phyloP scores from a whole-genome alignment of 2,329 filamentous ascomycete species.

The Pseudogymnoascus pannorum region DNA sequence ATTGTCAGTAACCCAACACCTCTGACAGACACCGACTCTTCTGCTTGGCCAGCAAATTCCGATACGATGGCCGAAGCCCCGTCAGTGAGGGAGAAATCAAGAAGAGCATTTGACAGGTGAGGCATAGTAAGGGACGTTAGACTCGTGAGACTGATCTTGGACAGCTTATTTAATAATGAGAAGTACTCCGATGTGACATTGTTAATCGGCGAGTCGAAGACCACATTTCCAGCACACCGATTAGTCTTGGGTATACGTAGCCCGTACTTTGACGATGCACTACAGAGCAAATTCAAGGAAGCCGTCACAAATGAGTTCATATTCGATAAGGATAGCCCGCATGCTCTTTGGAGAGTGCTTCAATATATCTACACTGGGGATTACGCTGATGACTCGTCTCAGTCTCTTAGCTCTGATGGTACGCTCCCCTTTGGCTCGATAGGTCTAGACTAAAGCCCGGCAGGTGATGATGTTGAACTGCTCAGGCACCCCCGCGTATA shows the following conservation, averaged over 20 bases:
- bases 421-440: conserved; percentile 7
- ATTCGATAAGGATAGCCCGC: conserved; percentile 17
- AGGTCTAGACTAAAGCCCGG: conserved; percentile 9
- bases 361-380: conserved; percentile 18
- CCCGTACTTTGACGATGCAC: conserved; percentile 17
- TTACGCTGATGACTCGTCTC: conserved; percentile 16
- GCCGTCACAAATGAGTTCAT: conserved; percentile 14
- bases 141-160: no score
- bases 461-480: conserved; percentile 17
- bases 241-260: conserved; percentile 13
- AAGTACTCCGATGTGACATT: conserved; percentile 16
- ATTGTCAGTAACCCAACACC: no score
- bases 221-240: conserved; percentile 14
- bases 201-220: conserved; percentile 15
- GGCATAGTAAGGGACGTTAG: no score
- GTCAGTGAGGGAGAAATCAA: no score
- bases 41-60: no score
- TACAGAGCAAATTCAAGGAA: conserved; percentile 18
- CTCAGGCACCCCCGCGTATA: conserved; percentile 16
- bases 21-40: no score
- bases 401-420: conserved; percentile 14
- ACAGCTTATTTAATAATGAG: conserved; percentile 15
- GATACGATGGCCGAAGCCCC: no score
- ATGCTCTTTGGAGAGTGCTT: conserved; percentile 18
- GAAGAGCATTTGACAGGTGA: no score